Evolutionary conservation across 1,284 basidiomycete species (phyloP).

Genomic region (Cryptococcus sp.): DNA sequence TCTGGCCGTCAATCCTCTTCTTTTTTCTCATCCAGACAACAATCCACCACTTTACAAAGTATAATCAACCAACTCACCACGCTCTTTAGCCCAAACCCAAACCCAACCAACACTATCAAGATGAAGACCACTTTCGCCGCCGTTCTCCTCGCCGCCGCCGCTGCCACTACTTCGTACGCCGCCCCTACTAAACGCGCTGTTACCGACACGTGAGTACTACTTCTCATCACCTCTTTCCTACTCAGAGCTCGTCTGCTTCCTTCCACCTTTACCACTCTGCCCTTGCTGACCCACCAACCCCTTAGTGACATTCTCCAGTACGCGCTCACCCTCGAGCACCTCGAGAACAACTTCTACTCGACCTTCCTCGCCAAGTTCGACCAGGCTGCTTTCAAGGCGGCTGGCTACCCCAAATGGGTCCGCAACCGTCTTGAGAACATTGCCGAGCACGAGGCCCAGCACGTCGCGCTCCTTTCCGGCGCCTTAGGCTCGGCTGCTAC

Average conservation of each 20-base stretch:
- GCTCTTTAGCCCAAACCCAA: not conserved
- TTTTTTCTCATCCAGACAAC: slow-evolving; percentile 9
- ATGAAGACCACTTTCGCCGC: slow-evolving; percentile 16
- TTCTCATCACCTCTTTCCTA: not conserved
- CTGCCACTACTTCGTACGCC: slow-evolving; percentile 11
- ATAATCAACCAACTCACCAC: slow-evolving; percentile 9
- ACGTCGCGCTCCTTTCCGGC: slow-evolving; percentile 57
- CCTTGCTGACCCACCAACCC: not conserved
- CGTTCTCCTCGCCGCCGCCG: slow-evolving; percentile 14
- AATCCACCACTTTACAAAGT: slow-evolving; percentile 7
- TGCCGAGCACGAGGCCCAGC: slow-evolving; percentile 61
- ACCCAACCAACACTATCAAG: slow-evolving; percentile 13
- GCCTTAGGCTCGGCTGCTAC: slow-evolving; percentile 62
- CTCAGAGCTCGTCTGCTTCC: not conserved
- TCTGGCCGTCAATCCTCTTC: not conserved
- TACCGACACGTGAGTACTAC: slow-evolving; percentile 18
- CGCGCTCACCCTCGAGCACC: slow-evolving; percentile 64
- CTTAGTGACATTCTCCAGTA: slow-evolving; percentile 40
- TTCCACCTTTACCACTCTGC: not conserved
- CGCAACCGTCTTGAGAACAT: slow-evolving; percentile 57
- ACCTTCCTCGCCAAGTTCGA: slow-evolving; percentile 63
- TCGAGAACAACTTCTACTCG: slow-evolving; percentile 66
- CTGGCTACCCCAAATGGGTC: slow-evolving; percentile 63
- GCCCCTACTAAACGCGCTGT: slow-evolving; percentile 19
- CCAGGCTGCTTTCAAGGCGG: slow-evolving; percentile 63